Evolutionary conservation across 345 rosid genomes (phyloP).

Genomic region (Camelina hispida): DNA sequence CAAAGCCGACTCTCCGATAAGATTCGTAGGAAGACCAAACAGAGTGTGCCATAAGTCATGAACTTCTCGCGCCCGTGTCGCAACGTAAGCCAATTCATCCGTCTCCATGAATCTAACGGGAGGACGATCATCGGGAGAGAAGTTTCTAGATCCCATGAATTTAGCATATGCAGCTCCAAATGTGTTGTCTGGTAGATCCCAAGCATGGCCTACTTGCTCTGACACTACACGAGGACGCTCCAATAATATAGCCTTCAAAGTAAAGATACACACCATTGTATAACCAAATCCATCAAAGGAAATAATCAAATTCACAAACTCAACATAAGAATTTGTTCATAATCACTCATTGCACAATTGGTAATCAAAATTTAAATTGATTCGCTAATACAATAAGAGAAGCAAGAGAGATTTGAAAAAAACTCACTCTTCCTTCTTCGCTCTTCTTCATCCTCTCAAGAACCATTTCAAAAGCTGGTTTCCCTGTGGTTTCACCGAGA

Average conservation of each 20-base stretch:
- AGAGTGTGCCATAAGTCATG: conserved; percentile 89
- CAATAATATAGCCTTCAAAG: conserved; percentile 58
- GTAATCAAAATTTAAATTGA: no score
- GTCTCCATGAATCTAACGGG: conserved; percentile 84
- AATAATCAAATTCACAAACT: neutral
- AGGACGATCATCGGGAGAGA: conserved; percentile 77
- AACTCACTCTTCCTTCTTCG: conserved; percentile 69
- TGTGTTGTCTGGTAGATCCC: conserved; percentile 74
- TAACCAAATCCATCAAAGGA: neutral
- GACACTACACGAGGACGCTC: conserved; percentile 75
- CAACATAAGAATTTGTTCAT: neutral
- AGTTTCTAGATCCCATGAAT: conserved; percentile 89
- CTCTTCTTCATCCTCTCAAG: conserved; percentile 67
- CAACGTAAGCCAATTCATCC: conserved; percentile 69
- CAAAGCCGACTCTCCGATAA: conserved; percentile 72
- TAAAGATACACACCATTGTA: conserved; percentile 13
- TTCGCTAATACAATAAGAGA: neutral
- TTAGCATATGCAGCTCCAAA: conserved; percentile 87
- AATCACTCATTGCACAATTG: neutral
- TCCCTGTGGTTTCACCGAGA: conserved; percentile 77
- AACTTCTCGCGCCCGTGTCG: conserved; percentile 76
- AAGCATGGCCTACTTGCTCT: conserved; percentile 64
- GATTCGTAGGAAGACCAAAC: conserved; percentile 70
- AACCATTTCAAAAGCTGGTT: conserved; percentile 72
- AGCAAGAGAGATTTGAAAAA: neutral